Percentiles rank a stretch among this genome's conserved stretches.
Evolutionary conservation across 345 rosid species (phyloP).

Genomic region (Linum tenue): DNA sequence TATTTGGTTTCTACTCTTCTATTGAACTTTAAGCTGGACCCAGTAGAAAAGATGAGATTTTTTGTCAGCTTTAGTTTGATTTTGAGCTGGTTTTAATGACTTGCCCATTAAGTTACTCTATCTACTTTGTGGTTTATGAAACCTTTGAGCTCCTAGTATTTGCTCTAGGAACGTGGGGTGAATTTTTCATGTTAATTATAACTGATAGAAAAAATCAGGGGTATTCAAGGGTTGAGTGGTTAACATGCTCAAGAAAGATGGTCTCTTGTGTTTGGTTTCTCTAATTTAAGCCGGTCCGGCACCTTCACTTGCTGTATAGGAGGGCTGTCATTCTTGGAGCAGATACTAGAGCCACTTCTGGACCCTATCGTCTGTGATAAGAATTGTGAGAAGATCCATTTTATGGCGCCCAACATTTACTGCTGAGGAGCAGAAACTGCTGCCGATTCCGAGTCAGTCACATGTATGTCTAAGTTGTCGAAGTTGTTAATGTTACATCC

Average conservation of each 20-base stretch:
- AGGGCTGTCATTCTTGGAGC: slow-evolving; percentile 94
- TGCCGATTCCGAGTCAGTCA: slow-evolving; percentile 97
- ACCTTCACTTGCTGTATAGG: slow-evolving; percentile 29
- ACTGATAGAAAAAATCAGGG: neutral
- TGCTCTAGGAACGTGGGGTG: neutral
- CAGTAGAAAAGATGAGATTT: neutral
- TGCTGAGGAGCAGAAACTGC: slow-evolving; percentile 99
- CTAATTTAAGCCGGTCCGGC: slow-evolving; percentile 3
- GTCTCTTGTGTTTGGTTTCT: slow-evolving; percentile 4
- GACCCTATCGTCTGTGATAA: slow-evolving; percentile 96
- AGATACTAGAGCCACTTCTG: slow-evolving; percentile 86
- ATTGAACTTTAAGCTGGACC: neutral
- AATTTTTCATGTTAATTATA: neutral
- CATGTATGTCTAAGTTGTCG: slow-evolving; percentile 34
- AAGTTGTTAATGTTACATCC: neutral
- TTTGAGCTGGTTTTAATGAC: neutral
- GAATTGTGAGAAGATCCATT: slow-evolving; percentile 96
- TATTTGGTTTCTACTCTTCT: neutral
- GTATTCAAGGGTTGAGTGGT: neutral
- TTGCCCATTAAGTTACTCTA: neutral
- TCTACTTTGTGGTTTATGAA: neutral
- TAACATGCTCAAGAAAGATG: neutral
- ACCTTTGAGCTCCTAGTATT: neutral
- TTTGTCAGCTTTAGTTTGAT: neutral
- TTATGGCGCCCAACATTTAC: slow-evolving; percentile 95